Evolutionary conservation across 179 eudicot genomes (phyloP).

Genomic region (Beta lomatogona): DNA sequence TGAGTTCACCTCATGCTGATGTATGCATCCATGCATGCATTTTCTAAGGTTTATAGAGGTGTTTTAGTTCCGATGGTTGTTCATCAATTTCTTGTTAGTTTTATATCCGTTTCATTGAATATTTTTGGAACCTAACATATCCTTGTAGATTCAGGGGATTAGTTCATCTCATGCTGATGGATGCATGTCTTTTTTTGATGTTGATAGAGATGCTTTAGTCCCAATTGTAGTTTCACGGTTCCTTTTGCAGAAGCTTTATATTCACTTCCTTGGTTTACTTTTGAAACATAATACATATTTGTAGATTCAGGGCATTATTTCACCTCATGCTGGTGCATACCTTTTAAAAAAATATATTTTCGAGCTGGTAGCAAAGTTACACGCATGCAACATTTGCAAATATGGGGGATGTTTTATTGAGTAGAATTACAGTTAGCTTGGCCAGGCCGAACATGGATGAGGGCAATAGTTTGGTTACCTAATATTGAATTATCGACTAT

Average conservation of each 20-base stretch:
- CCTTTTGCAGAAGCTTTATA: no score
- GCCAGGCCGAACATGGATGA: neutral
- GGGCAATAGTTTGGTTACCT: neutral
- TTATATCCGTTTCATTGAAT: no score
- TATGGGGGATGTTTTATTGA: neutral
- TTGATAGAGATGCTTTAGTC: no score
- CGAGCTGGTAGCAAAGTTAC: neutral
- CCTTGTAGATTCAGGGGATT: no score
- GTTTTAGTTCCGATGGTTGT: conserved; percentile 89
- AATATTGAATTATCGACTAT: neutral
- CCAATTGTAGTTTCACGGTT: no score
- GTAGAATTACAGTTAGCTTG: neutral
- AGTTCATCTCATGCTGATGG: neutral
- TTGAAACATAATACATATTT: no score
- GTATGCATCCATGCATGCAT: conserved; percentile 19
- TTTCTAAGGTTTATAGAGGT: conserved; percentile 71
- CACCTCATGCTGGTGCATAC: neutral
- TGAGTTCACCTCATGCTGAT: no score
- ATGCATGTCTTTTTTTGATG: no score
- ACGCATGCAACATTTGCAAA: conserved; percentile 3
- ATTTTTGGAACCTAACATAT: no score
- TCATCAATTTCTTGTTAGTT: neutral
- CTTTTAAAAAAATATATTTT: neutral
- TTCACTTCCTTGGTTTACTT: no score
- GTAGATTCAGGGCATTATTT: no score